These are phyloP conservation scores for Ballota nigra DNA, from an alignment of 257 asterid species.

Conservation along the genomic window DNA sequence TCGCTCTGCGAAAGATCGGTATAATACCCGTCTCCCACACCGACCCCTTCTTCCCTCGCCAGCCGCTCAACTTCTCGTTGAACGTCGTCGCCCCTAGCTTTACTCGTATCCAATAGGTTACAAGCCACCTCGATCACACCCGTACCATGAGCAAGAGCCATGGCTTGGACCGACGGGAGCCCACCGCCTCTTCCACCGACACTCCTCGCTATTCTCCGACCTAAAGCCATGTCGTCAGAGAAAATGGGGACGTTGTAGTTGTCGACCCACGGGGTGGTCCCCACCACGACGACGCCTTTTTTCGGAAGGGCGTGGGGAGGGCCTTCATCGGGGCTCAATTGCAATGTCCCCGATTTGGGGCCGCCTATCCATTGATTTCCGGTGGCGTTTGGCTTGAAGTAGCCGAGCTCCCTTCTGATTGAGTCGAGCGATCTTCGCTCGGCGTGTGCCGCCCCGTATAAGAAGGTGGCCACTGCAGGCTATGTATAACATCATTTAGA, in stretches of 20 bases:
- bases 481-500: slow-evolving; percentile 30
- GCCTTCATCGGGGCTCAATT: slow-evolving; percentile 66
- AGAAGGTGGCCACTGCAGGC: slow-evolving; percentile 89
- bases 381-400: slow-evolving; percentile 71
- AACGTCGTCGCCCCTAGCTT: slow-evolving; percentile 52
- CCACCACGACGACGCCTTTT: slow-evolving; percentile 71
- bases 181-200: slow-evolving; percentile 91
- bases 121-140: slow-evolving; percentile 91
- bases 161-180: slow-evolving; percentile 73
- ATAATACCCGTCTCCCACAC: slow-evolving; percentile 80
- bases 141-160: slow-evolving; percentile 89
- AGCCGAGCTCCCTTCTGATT: slow-evolving; percentile 80
- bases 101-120: slow-evolving; percentile 62
- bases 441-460: slow-evolving; percentile 79
- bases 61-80: slow-evolving; percentile 72
- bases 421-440: slow-evolving; percentile 77
- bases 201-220: slow-evolving; percentile 61
- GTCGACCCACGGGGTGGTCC: slow-evolving; percentile 88
- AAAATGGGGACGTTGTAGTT: slow-evolving; percentile 82
- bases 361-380: slow-evolving; percentile 80
- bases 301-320: slow-evolving; percentile 39
- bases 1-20: slow-evolving; percentile 69
- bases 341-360: slow-evolving; percentile 38
- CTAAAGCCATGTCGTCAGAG: slow-evolving; percentile 51
- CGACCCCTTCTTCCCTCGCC: slow-evolving; percentile 60